Percentiles rank a stretch among this genome's conserved stretches.
Evolutionary conservation across 345 rosid species (phyloP).

Genomic region (Lepidium africanum): DNA sequence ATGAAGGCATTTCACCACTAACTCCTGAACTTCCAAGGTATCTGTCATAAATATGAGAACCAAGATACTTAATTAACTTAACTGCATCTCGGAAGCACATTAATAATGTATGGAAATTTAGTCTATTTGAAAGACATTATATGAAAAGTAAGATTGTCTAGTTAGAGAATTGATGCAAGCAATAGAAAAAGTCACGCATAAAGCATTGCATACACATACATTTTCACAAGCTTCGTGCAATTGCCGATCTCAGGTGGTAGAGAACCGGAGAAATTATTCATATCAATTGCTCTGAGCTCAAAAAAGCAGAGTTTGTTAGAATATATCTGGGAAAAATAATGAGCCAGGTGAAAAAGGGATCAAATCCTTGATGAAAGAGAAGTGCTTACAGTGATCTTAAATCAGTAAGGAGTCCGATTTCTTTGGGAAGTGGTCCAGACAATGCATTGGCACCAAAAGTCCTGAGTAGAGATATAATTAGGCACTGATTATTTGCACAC

Average conservation of each 20-base stretch:
- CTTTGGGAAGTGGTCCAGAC: conserved; percentile 61
- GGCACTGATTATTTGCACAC: not conserved
- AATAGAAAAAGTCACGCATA: not conserved
- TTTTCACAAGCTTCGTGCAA: conserved; percentile 20
- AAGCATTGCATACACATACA: conserved; percentile 14
- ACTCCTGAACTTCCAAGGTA: conserved; percentile 50
- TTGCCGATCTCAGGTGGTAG: conserved; percentile 32
- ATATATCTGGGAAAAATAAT: not conserved
- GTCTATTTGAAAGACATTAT: not conserved
- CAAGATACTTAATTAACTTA: not conserved
- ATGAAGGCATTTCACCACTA: conserved; percentile 46
- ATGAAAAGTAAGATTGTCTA: not conserved
- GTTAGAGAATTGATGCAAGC: not conserved
- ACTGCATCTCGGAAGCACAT: not conserved
- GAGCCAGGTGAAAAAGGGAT: not conserved
- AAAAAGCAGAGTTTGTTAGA: not conserved
- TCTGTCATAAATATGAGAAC: conserved; percentile 21
- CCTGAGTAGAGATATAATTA: conserved; percentile 27
- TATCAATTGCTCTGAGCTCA: conserved; percentile 20
- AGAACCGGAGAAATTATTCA: conserved; percentile 29
- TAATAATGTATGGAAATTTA: not conserved
- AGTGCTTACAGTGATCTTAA: conserved; percentile 41
- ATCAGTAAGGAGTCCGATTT: conserved; percentile 60
- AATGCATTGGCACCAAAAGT: conserved; percentile 43
- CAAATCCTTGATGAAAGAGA: not conserved